phyloP scores from a whole-genome alignment of 805 yeast genomes.

The Candida rishiriensis region DNA sequence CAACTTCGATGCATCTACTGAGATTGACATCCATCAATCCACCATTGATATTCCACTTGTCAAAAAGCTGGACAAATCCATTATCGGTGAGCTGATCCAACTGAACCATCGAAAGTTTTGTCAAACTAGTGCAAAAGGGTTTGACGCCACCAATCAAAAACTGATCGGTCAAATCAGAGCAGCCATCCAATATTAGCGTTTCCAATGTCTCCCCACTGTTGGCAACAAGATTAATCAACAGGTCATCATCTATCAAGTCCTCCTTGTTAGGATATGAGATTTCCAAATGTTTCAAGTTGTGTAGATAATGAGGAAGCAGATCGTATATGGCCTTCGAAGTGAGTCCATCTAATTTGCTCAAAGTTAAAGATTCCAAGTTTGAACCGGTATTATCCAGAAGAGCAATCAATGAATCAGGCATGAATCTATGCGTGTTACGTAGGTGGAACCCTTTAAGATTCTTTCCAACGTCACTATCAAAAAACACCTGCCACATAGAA shows the following conservation, averaged over 20 bases:
- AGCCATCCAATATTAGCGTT: conserved; percentile 64
- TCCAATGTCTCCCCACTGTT: conserved; percentile 58
- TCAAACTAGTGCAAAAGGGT: conserved; percentile 53
- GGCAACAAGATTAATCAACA: conserved; percentile 55
- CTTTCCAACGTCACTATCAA: conserved; percentile 48
- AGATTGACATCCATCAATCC: conserved; percentile 61
- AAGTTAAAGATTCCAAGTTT: conserved; percentile 49
- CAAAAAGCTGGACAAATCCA: conserved; percentile 57
- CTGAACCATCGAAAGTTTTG: conserved; percentile 51
- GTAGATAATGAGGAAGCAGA: conserved; percentile 59
- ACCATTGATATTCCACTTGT: conserved; percentile 48
- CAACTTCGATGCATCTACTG: conserved; percentile 60
- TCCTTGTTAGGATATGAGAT: conserved; percentile 65
- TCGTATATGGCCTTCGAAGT: conserved; percentile 53
- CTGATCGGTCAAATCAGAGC: conserved; percentile 65
- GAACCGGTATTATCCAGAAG: conserved; percentile 60
- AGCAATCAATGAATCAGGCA: conserved; percentile 57
- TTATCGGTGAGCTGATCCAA: conserved; percentile 67
- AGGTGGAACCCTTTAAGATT: conserved; percentile 57
- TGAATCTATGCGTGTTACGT: conserved; percentile 79
- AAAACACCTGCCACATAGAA: conserved; percentile 70
- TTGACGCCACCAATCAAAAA: conserved; percentile 53
- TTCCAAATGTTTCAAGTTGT: conserved; percentile 52
- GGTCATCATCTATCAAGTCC: conserved; percentile 63
- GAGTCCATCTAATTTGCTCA: conserved; percentile 73